Conservation (phyloP, 106 monocot genomes). For the Platanthera zijinensis region DNA sequence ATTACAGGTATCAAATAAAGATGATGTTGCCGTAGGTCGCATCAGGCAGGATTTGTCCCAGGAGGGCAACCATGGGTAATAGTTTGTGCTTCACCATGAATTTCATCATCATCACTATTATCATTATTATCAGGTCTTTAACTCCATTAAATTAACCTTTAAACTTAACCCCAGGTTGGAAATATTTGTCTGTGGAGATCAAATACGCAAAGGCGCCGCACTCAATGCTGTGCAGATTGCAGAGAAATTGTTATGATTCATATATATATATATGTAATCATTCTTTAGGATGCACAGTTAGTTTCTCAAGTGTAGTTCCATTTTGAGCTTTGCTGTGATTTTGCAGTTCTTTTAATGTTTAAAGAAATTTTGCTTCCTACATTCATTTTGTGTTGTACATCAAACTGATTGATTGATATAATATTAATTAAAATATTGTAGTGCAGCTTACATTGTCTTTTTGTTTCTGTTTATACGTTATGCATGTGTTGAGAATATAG, state of each 20-base stretch:
- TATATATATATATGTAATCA: no score
- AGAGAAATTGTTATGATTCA: conserved; percentile 60
- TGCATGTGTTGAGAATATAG: no score
- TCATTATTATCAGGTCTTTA: neutral
- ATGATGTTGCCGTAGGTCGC: conserved; percentile 97
- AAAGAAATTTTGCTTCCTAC: neutral
- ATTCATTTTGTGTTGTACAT: neutral
- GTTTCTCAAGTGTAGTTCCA: neutral
- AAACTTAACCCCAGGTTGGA: conserved; percentile 52
- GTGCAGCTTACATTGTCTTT: no score
- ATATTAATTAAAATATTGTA: no score
- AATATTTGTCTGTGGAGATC: conserved; percentile 96
- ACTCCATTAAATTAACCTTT: neutral
- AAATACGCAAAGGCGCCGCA: conserved; percentile 98
- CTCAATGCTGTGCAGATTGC: conserved; percentile 96
- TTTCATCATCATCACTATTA: neutral
- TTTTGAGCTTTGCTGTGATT: neutral
- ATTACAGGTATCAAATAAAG: conserved; percentile 87
- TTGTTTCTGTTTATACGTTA: no score
- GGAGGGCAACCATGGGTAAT: conserved; percentile 83
- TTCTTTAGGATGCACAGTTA: neutral
- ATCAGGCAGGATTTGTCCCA: conserved; percentile 83
- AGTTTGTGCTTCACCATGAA: neutral
- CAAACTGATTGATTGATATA: neutral
- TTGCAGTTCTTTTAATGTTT: neutral